A percentile compares a stretch with the other conserved stretches of the same genome.
phyloP scores from a whole-genome alignment of 495 filamentous ascomycete species.

The Xylaria castorea region DNA sequence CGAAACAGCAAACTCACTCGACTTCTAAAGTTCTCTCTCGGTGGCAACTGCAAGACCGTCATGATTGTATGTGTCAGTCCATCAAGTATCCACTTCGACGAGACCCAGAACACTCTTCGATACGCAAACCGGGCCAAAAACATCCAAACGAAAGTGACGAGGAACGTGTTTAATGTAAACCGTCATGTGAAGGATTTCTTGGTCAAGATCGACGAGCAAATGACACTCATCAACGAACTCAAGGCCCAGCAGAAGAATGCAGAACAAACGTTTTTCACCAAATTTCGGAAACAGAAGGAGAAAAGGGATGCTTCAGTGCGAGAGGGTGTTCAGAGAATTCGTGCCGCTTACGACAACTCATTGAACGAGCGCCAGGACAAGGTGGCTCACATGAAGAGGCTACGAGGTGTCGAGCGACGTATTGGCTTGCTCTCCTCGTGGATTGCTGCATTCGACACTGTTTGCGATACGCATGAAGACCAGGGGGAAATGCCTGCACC shows the following conservation, averaged over 20 bases:
- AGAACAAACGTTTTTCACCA: slow-evolving; percentile 84
- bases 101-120: slow-evolving; percentile 97
- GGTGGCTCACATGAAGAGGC: slow-evolving; percentile 77
- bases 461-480: slow-evolving; percentile 72
- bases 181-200: slow-evolving; percentile 98
- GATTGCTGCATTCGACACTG: slow-evolving; percentile 89
- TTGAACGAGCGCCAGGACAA: slow-evolving; percentile 80
- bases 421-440: slow-evolving; percentile 85
- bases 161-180: slow-evolving; percentile 99
- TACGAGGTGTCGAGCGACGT: slow-evolving; percentile 82
- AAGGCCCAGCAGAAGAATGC: slow-evolving; percentile 89
- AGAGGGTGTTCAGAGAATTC: slow-evolving; percentile 82
- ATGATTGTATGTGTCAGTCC: slow-evolving; percentile 99
- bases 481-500: slow-evolving; percentile 69
- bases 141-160: slow-evolving; percentile 98
- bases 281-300: slow-evolving; percentile 85
- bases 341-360: slow-evolving; percentile 83
- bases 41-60: slow-evolving; percentile 97
- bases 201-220: slow-evolving; percentile 95
- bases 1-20: slow-evolving; percentile 97
- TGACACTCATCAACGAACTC: slow-evolving; percentile 90
- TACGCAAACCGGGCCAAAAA: slow-evolving; percentile 99
- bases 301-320: slow-evolving; percentile 80
- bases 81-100: slow-evolving; percentile 95
- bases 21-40: slow-evolving; percentile 94